Conservation (phyloP, 257 asterid genomes). For the Solanum paucissectum region DNA sequence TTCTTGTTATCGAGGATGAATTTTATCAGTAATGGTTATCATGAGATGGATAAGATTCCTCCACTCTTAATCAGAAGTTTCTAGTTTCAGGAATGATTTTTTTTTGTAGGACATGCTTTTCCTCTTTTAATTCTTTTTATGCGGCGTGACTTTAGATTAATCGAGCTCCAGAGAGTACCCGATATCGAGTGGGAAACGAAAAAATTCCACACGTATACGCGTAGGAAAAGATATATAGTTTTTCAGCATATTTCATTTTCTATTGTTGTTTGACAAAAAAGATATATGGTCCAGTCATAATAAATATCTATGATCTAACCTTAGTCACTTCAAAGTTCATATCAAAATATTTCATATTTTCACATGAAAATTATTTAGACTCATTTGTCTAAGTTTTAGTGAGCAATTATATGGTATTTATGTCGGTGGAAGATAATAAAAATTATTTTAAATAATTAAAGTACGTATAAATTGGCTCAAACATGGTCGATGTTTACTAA, state of each 20-base stretch:
- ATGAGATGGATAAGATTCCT: no score
- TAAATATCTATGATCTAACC: background rate
- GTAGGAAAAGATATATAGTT: background rate
- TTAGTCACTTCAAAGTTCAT: background rate
- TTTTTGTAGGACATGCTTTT: background rate
- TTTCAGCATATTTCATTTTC: background rate
- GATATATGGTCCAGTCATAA: background rate
- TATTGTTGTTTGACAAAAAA: background rate
- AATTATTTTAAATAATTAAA: background rate
- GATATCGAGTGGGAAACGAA: fast-evolving
- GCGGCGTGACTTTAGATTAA: background rate
- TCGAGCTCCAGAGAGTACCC: fast-evolving
- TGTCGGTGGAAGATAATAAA: background rate
- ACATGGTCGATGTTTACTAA: background rate
- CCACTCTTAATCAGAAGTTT: background rate
- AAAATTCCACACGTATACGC: background rate
- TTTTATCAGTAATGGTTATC: background rate
- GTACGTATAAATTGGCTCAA: fast-evolving
- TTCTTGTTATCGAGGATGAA: no score
- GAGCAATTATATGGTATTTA: background rate
- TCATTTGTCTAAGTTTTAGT: background rate
- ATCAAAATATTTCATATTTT: background rate
- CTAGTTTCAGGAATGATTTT: background rate
- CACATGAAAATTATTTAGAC: background rate
- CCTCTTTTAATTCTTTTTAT: background rate